Evolutionary conservation across 2,329 filamentous ascomycete genomes (phyloP).

Genomic region (Phoma herbarum): DNA sequence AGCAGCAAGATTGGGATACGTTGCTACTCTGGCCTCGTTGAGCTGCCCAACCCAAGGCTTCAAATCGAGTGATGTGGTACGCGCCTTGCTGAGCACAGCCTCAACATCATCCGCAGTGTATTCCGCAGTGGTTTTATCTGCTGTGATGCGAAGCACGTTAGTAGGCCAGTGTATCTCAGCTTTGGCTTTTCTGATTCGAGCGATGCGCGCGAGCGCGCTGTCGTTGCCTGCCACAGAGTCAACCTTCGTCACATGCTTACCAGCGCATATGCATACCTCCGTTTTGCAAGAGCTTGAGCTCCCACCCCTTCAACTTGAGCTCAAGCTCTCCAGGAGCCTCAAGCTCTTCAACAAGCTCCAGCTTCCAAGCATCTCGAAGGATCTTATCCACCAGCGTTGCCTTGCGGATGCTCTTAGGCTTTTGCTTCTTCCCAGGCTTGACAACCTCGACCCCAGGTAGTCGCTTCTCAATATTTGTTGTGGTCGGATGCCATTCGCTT

Average conservation of each 20-base stretch:
- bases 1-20: constrained; percentile 13
- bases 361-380: constrained; percentile 45
- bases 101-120: constrained; percentile 49
- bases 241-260: background rate
- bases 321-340: constrained; percentile 49
- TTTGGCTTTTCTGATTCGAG: constrained; percentile 39
- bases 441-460: constrained; percentile 34
- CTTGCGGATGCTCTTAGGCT: constrained; percentile 34
- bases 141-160: constrained; percentile 48
- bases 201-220: constrained; percentile 38
- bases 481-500: constrained; percentile 44
- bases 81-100: constrained; percentile 30
- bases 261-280: constrained; percentile 29
- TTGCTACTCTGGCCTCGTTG: constrained; percentile 5
- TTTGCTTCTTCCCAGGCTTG: constrained; percentile 13
- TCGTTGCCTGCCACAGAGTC: constrained; percentile 27
- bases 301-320: constrained; percentile 46
- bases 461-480: constrained; percentile 34
- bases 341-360: constrained; percentile 47
- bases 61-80: constrained; percentile 31
- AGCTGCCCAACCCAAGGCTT: constrained; percentile 34
- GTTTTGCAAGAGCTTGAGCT: constrained; percentile 40
- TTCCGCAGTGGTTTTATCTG: constrained; percentile 48
- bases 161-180: constrained; percentile 39
- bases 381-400: constrained; percentile 46